Conservation (phyloP, 345 rosid genomes). For the Citropsis articulata region DNA sequence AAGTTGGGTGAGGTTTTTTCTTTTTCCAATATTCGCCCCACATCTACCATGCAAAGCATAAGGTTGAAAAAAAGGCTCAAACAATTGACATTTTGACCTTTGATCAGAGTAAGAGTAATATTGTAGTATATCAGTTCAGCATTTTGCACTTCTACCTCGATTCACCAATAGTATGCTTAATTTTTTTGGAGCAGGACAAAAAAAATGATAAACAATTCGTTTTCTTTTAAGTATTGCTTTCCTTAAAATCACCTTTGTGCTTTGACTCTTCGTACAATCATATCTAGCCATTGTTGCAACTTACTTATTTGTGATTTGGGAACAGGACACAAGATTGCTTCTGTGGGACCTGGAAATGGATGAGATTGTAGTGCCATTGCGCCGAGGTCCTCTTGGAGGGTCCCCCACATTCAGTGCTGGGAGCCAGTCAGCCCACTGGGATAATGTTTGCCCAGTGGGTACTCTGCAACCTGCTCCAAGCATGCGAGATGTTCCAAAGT, state of each 20-base stretch:
- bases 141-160: background rate
- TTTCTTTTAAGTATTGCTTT: background rate
- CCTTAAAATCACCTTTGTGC: background rate
- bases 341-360: slow-evolving; percentile 99
- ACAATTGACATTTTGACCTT: slow-evolving; percentile 1
- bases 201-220: background rate
- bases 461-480: slow-evolving; percentile 94
- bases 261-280: background rate
- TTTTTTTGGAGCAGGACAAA: background rate
- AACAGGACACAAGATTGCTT: slow-evolving; percentile 91
- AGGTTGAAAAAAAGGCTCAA: slow-evolving; percentile 12
- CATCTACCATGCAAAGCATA: background rate
- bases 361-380: slow-evolving; percentile 94
- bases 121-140: background rate
- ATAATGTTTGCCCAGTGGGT: slow-evolving; percentile 67
- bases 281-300: background rate
- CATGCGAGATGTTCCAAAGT: slow-evolving; percentile 88
- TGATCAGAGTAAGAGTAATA: background rate
- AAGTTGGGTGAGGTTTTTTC: background rate
- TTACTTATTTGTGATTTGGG: slow-evolving; percentile 9
- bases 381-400: slow-evolving; percentile 86
- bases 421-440: slow-evolving; percentile 99
- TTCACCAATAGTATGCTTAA: background rate
- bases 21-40: background rate
- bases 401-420: slow-evolving; percentile 95